Percentiles rank a stretch among this genome's conserved stretches.
Conservation (phyloP, 768 basidiomycete species). For the Serendipita sp. region DNA sequence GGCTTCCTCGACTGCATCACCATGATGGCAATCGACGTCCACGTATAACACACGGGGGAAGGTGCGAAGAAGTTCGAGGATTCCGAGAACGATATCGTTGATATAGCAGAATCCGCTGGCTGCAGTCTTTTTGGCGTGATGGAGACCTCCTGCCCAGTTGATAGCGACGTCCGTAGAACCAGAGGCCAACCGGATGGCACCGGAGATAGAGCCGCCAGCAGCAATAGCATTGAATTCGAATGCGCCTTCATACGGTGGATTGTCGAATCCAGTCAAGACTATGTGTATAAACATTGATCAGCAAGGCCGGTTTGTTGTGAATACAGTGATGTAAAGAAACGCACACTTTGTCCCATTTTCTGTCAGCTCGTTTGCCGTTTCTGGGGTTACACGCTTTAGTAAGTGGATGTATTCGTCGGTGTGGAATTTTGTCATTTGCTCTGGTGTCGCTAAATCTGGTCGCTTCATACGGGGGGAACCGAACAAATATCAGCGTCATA, state of each 20-base stretch:
- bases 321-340: conserved; percentile 17
- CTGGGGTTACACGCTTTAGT: conserved; percentile 73
- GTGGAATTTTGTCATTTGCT: conserved; percentile 86
- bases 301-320: neutral
- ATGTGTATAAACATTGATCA: conserved; percentile 6
- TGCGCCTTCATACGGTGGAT: conserved; percentile 89
- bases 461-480: conserved; percentile 31
- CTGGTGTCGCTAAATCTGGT: conserved; percentile 52
- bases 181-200: conserved; percentile 61
- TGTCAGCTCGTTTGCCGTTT: conserved; percentile 75
- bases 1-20: conserved; percentile 97
- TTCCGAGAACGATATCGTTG: conserved; percentile 92
- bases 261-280: conserved; percentile 75
- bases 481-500: neutral
- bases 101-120: conserved; percentile 98
- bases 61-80: conserved; percentile 78
- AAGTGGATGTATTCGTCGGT: conserved; percentile 98
- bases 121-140: conserved; percentile 98
- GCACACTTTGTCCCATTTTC: conserved; percentile 73
- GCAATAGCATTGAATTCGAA: conserved; percentile 97
- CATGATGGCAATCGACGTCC: conserved; percentile 97
- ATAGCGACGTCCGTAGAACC: conserved; percentile 74
- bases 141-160: conserved; percentile 96
- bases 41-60: conserved; percentile 86
- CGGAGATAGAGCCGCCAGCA: conserved; percentile 90